Evolutionary conservation across 1,139 yeast genomes (phyloP).

Genomic region (Hansenula lynferdii): DNA sequence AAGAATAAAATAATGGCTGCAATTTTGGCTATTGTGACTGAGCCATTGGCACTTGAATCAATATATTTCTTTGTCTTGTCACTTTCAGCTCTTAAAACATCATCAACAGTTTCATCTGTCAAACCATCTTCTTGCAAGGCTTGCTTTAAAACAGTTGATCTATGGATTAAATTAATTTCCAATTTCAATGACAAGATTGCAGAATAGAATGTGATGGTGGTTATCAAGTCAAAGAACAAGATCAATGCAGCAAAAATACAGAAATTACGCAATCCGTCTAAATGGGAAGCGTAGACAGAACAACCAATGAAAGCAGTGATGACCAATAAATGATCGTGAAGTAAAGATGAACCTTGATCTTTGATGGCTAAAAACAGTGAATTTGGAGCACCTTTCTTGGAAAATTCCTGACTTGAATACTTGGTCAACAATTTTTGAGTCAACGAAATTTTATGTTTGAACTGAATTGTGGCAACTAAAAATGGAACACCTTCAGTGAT

Average conservation of each 20-base stretch:
- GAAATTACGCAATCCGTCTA: slow-evolving; percentile 78
- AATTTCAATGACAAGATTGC: slow-evolving; percentile 86
- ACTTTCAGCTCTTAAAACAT: slow-evolving; percentile 44
- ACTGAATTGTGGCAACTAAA: slow-evolving; percentile 88
- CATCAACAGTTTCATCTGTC: slow-evolving; percentile 66
- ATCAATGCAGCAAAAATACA: slow-evolving; percentile 75
- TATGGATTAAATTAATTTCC: slow-evolving; percentile 85
- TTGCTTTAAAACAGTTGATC: slow-evolving; percentile 73
- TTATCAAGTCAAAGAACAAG: slow-evolving; percentile 64
- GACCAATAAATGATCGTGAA: slow-evolving; percentile 78
- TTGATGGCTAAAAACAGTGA: slow-evolving; percentile 54
- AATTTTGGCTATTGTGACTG: slow-evolving; percentile 59
- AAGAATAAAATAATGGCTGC: slow-evolving; percentile 67
- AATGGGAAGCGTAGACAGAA: slow-evolving; percentile 63
- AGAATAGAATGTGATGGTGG: slow-evolving; percentile 79
- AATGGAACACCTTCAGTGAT: slow-evolving; percentile 93
- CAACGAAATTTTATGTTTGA: slow-evolving; percentile 78
- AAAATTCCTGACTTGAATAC: slow-evolving; percentile 29
- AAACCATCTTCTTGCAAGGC: slow-evolving; percentile 95
- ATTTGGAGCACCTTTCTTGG: slow-evolving; percentile 29
- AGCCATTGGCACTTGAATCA: slow-evolving; percentile 27
- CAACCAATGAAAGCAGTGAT: slow-evolving; percentile 67
- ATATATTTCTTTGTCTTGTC: slow-evolving; percentile 33
- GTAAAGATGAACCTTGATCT: slow-evolving; percentile 62
- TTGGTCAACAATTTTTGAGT: slow-evolving; percentile 58